phyloP scores from a whole-genome alignment of 2,329 filamentous ascomycete genomes.

The Colletotrichum zoysiae region DNA sequence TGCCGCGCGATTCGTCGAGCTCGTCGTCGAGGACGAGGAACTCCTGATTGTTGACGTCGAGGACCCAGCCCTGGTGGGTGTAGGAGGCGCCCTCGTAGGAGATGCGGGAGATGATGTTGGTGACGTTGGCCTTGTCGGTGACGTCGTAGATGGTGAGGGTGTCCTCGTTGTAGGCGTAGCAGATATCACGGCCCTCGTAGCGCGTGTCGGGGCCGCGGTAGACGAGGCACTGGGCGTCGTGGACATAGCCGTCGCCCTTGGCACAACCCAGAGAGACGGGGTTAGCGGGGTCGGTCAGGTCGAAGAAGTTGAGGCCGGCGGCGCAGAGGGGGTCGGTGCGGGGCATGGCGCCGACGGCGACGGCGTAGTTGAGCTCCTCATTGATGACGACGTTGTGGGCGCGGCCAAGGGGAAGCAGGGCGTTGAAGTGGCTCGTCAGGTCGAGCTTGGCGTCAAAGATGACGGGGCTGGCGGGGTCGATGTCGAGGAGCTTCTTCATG shows the following conservation, averaged over 20 bases:
- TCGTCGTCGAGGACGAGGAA: constrained; percentile 67
- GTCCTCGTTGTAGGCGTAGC: constrained; percentile 69
- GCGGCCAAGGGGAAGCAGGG: constrained; percentile 45
- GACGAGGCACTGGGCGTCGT: constrained; percentile 70
- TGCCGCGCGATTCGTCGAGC: constrained; percentile 60
- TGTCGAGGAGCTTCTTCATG: constrained; percentile 63
- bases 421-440: constrained; percentile 50
- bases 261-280: constrained; percentile 67
- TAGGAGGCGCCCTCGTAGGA: constrained; percentile 68
- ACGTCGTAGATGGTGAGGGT: constrained; percentile 67
- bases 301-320: constrained; percentile 69
- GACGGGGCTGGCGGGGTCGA: constrained; percentile 56
- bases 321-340: constrained; percentile 56
- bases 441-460: constrained; percentile 49
- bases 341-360: constrained; percentile 59
- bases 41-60: constrained; percentile 58
- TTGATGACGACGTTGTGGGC: constrained; percentile 65
- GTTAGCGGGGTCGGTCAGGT: constrained; percentile 66
- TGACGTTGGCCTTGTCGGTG: constrained; percentile 59
- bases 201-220: constrained; percentile 64
- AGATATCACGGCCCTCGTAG: constrained; percentile 65
- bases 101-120: constrained; percentile 63
- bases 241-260: constrained; percentile 68
- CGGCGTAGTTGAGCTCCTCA: constrained; percentile 60
- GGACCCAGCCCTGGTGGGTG: constrained; percentile 70